Evolutionary conservation across 331 rosid species (phyloP).

Genomic region (Malus hybrid): DNA sequence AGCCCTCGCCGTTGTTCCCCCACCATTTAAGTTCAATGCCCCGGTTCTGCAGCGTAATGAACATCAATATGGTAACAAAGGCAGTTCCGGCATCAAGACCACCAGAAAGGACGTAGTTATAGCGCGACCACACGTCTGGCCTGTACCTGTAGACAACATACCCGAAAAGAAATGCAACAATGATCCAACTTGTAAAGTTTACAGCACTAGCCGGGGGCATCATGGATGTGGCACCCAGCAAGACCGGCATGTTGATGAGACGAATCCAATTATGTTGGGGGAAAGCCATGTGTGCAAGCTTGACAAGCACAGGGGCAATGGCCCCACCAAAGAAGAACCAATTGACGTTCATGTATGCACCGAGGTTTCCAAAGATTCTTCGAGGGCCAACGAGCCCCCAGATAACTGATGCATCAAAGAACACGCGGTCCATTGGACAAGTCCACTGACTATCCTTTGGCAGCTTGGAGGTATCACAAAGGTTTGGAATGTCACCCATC

Average conservation of each 20-base stretch:
- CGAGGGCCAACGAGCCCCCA: slow-evolving; percentile 86
- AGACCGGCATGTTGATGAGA: slow-evolving; percentile 58
- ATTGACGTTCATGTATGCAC: slow-evolving; percentile 47
- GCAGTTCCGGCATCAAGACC: slow-evolving; percentile 90
- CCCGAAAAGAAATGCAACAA: slow-evolving; percentile 54
- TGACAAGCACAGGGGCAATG: slow-evolving; percentile 53
- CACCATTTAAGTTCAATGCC: slow-evolving; percentile 44
- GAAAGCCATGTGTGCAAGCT: slow-evolving; percentile 61
- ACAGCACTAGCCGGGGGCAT: slow-evolving; percentile 79
- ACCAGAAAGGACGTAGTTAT: slow-evolving; percentile 69
- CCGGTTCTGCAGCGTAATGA: slow-evolving; percentile 38
- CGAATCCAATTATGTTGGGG: slow-evolving; percentile 53
- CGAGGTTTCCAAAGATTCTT: slow-evolving; percentile 62
- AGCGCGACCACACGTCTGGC: slow-evolving; percentile 57
- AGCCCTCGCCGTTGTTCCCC: slow-evolving; percentile 62
- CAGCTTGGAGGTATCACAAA: slow-evolving; percentile 52
- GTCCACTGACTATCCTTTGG: slow-evolving; percentile 64
- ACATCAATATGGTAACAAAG: slow-evolving; percentile 58
- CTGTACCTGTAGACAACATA: slow-evolving; percentile 35
- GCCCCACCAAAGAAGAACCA: slow-evolving; percentile 69
- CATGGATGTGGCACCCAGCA: slow-evolving; percentile 60
- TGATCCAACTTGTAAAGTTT: slow-evolving; percentile 68
- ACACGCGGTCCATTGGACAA: slow-evolving; percentile 66
- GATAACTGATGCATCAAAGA: slow-evolving; percentile 63
- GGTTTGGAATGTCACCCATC: slow-evolving; percentile 58